Evolutionary conservation across 768 basidiomycete species (phyloP), one percentile per base, ranked within the genome.

Genomic region (Tricholoma saponaceum): DNA sequence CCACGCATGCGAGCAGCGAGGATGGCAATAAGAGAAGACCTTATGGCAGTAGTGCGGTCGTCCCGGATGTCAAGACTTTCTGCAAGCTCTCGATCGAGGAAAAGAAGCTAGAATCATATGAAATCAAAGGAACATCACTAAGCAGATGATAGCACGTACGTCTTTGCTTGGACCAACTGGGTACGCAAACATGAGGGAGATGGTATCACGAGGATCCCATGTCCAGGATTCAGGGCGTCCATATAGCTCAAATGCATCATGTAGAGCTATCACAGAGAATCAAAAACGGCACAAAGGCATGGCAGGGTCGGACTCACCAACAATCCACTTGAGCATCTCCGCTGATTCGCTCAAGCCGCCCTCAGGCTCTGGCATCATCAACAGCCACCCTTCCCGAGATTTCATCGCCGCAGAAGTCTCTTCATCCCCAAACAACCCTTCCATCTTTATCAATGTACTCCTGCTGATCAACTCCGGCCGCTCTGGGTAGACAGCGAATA

Each of bases 401-500:
- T 81, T 82, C 80, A 93, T 86, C 3, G 70, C 72, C 20, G 74
- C 78, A 25, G 82, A 83, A n/a, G 81, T 76, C 10, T 89, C 84
- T 66, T 95, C 90, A 28, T 88, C 86, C 2, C 89, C 89, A 54
- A 97, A 81, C 23, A 79, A 73, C 9, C 93, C 96, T 67, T 98
- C 95, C 5, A 98, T 68, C 70, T 98, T 98, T 76, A 98, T 87
- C 62, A 99, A 74, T 0, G 92, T 94, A 61, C 93, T 95, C 64
- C 85, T 79, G 60, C 81, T 87, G 72, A 98, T 95, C 62, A 97
- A 74, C 63, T 94, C 92, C 9, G 92, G 91, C n/a, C 92, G 83
- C 68, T 98, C 96, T 1, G 96, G 96, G 69, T 95, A 99, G 8
- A 99, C 92, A 2, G 92, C 92, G 67, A 95, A 97, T 16, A 89